These are phyloP conservation scores for Fusarium torreyae DNA, from an alignment of 2,329 filamentous ascomycete genomes.

Conservation along the genomic window DNA sequence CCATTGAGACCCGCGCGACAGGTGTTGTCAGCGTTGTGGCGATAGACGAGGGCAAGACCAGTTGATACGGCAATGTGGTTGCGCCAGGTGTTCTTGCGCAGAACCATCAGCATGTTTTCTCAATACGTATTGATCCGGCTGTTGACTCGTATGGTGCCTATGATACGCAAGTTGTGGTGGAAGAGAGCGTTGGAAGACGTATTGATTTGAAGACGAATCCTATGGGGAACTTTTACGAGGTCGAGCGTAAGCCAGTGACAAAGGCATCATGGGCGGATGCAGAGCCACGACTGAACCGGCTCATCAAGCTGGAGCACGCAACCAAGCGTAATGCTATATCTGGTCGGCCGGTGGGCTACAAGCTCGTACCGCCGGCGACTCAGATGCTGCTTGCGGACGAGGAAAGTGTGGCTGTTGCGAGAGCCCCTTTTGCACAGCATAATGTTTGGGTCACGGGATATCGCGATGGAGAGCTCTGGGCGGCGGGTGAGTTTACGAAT, in stretches of 20 bases:
- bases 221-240: slow-evolving; percentile 72
- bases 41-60: slow-evolving; percentile 69
- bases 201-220: slow-evolving; percentile 70
- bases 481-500: slow-evolving; percentile 67
- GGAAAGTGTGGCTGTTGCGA: slow-evolving; percentile 58
- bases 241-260: slow-evolving; percentile 64
- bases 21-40: slow-evolving; percentile 74
- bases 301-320: slow-evolving; percentile 65
- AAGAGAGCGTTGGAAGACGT: slow-evolving; percentile 55
- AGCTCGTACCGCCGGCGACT: slow-evolving; percentile 61
- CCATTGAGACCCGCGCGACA: slow-evolving; percentile 75
- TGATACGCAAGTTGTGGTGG: slow-evolving; percentile 64
- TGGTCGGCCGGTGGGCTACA: slow-evolving; percentile 66
- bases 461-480: slow-evolving; percentile 65
- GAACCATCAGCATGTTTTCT: slow-evolving; percentile 80
- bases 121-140: slow-evolving; percentile 74
- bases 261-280: slow-evolving; percentile 66
- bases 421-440: slow-evolving; percentile 64
- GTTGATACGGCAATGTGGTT: slow-evolving; percentile 73
- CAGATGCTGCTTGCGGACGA: slow-evolving; percentile 64
- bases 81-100: slow-evolving; percentile 74
- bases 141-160: slow-evolving; percentile 65
- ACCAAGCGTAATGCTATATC: slow-evolving; percentile 63
- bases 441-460: slow-evolving; percentile 66
- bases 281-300: slow-evolving; percentile 66